phyloP scores from a whole-genome alignment of 148 eudicot species.

The Vaccinium vitisidaea region DNA sequence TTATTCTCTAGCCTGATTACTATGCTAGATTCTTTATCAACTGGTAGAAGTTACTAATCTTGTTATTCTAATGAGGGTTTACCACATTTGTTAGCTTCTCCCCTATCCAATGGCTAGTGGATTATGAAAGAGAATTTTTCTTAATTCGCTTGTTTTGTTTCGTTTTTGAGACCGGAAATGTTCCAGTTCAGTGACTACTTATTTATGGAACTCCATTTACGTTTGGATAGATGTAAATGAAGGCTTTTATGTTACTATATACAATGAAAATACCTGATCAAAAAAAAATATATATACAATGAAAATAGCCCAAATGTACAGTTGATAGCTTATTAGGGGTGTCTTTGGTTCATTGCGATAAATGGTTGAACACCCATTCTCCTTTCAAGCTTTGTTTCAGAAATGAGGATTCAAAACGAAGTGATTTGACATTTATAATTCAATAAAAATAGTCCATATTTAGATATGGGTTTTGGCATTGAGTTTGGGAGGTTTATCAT shows the following conservation, averaged over 20 bases:
- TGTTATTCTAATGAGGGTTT: background rate
- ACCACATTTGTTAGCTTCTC: background rate
- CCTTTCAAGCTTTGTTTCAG: background rate
- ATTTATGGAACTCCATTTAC: background rate
- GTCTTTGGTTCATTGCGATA: too few species aligned
- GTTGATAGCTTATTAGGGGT: too few species aligned
- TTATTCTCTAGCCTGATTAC: background rate
- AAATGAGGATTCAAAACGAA: background rate
- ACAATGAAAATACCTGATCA: too few species aligned
- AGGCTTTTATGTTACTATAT: too few species aligned
- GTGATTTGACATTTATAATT: background rate
- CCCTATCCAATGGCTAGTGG: background rate
- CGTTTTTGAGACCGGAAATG: background rate
- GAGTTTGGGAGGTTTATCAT: background rate
- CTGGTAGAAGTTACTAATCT: background rate
- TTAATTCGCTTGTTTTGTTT: background rate
- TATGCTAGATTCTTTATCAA: background rate
- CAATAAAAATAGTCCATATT: background rate
- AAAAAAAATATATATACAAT: too few species aligned
- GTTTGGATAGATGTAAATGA: too few species aligned
- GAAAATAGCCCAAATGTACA: too few species aligned
- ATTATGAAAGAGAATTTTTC: background rate
- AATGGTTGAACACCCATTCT: too few species aligned
- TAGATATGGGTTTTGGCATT: background rate
- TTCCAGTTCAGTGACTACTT: background rate